Evolutionary conservation across 2,329 filamentous ascomycete species (phyloP).

Genomic region (Fusarium coicis): DNA sequence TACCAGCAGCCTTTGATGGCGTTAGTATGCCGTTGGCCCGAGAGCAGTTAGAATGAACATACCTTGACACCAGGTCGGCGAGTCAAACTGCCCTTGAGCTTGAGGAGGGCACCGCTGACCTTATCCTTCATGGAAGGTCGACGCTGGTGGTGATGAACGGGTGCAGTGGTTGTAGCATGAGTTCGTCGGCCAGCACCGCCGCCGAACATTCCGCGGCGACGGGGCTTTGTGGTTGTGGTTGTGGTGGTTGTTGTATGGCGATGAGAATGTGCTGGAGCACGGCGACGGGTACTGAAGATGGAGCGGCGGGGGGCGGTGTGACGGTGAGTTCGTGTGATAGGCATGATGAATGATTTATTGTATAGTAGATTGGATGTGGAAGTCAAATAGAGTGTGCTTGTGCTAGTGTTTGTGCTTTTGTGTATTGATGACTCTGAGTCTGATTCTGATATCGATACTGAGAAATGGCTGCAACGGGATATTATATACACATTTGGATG

Average conservation of each 20-base stretch:
- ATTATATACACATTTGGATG: constrained; percentile 27
- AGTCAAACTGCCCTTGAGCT: constrained; percentile 76
- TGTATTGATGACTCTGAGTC: constrained; percentile 5
- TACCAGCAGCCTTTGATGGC: constrained; percentile 72
- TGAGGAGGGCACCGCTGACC: constrained; percentile 79
- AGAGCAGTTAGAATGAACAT: constrained; percentile 23
- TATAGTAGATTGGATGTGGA: not conserved
- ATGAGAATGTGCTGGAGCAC: constrained; percentile 41
- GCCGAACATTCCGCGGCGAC: constrained; percentile 55
- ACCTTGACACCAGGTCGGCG: constrained; percentile 77
- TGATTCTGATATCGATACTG: not conserved
- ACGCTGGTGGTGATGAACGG: constrained; percentile 71
- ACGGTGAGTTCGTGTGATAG: constrained; percentile 43
- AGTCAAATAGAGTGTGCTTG: constrained; percentile 10
- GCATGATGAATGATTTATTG: constrained; percentile 43
- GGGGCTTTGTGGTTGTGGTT: constrained; percentile 53
- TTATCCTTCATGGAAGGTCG: constrained; percentile 79
- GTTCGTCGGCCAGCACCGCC: constrained; percentile 50
- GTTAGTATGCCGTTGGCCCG: constrained; percentile 10
- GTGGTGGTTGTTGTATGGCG: constrained; percentile 49
- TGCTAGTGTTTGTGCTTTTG: constrained; percentile 11
- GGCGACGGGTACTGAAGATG: constrained; percentile 41
- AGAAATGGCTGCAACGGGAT: not conserved
- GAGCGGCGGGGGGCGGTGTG: constrained; percentile 44
- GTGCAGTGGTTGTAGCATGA: constrained; percentile 49